phyloP scores from a whole-genome alignment of 495 filamentous ascomycete genomes.

The Chaetomium fimeti region DNA sequence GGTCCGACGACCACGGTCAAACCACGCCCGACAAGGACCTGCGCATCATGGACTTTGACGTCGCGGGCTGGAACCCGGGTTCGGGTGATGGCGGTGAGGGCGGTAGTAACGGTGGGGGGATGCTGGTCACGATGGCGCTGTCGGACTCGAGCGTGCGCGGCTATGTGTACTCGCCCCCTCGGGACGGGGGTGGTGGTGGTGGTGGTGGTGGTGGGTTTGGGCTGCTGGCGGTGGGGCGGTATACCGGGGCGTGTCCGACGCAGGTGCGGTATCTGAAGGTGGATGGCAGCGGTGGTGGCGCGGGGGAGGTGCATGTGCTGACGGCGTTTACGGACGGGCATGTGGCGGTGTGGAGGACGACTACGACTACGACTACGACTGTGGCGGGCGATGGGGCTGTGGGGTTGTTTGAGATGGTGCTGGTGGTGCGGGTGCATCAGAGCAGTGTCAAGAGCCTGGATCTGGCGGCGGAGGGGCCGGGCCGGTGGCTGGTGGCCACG shows the following conservation, averaged over 20 bases:
- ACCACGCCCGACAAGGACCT: conserved; percentile 59
- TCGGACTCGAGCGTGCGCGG: conserved; percentile 75
- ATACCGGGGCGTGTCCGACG: conserved; percentile 78
- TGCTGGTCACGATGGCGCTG: conserved; percentile 61
- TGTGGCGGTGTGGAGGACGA: conserved; percentile 39
- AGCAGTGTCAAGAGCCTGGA: conserved; percentile 67
- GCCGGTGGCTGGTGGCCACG: conserved; percentile 57
- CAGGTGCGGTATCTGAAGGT: conserved; percentile 57
- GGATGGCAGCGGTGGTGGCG: background rate
- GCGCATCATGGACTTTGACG: conserved; percentile 70
- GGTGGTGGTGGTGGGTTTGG: conserved; percentile 42
- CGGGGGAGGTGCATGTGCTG: conserved; percentile 51
- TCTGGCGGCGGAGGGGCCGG: conserved; percentile 19
- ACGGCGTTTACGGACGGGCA: conserved; percentile 50
- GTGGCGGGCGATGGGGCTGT: background rate
- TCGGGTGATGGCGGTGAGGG: background rate
- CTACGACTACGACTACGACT: too few species aligned
- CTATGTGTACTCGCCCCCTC: conserved; percentile 55
- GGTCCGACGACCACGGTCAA: conserved; percentile 48
- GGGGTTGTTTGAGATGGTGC: conserved; percentile 21
- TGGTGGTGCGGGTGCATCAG: conserved; percentile 60
- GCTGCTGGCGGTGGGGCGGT: conserved; percentile 57
- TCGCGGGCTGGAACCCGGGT: conserved; percentile 29
- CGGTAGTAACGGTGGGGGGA: conserved; percentile 38
- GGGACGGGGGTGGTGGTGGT: background rate